phyloP scores from a whole-genome alignment of 805 yeast species.

The Saturnispora bothae region DNA sequence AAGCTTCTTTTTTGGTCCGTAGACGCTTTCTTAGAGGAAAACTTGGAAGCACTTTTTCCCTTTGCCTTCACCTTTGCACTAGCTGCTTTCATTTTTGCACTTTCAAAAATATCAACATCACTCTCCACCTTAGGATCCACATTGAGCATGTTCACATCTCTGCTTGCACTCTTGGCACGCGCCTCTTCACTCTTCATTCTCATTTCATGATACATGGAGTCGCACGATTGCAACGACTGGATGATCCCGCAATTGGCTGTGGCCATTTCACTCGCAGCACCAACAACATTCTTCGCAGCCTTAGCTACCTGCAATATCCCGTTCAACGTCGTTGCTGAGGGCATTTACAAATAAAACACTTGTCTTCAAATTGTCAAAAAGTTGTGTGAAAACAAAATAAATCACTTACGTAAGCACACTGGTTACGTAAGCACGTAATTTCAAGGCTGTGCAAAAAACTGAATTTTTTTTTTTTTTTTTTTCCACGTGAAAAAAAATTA shows the following conservation, averaged over 20 bases:
- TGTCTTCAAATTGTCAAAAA: neutral
- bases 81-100: slow-evolving; percentile 26
- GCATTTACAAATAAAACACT: slow-evolving; percentile 3
- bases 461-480: slow-evolving; percentile 1
- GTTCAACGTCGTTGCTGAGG: slow-evolving; percentile 20
- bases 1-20: slow-evolving; percentile 7
- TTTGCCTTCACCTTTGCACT: slow-evolving; percentile 1
- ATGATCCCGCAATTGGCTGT: slow-evolving; percentile 17
- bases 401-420: neutral
- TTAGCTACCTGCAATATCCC: slow-evolving; percentile 19
- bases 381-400: neutral
- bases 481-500: neutral
- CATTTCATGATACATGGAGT: slow-evolving; percentile 20
- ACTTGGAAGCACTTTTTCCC: neutral
- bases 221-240: slow-evolving; percentile 17
- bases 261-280: slow-evolving; percentile 14
- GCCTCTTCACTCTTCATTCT: slow-evolving; percentile 19
- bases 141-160: slow-evolving; percentile 13
- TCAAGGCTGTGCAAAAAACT: neutral
- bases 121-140: slow-evolving; percentile 8
- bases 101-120: slow-evolving; percentile 24
- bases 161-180: slow-evolving; percentile 12
- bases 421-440: neutral
- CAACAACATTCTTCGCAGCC: slow-evolving; percentile 22
- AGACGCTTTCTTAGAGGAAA: no score